Evolutionary conservation across 331 rosid genomes (phyloP).

Genomic region (Acacia concinna): DNA sequence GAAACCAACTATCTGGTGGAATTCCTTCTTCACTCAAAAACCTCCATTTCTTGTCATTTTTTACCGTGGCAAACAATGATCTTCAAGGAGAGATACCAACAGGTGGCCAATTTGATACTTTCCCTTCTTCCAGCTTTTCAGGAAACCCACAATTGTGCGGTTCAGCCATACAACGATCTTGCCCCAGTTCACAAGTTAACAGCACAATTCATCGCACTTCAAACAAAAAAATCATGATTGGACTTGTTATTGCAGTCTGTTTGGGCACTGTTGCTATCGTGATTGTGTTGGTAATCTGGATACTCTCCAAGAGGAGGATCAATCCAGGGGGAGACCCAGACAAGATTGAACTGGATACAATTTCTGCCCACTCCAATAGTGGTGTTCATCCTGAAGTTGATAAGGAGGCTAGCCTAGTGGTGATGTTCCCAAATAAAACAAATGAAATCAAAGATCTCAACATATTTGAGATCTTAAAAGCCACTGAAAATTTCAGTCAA

Average conservation of each 20-base stretch:
- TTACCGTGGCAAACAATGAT: conserved; percentile 75
- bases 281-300: conserved; percentile 60
- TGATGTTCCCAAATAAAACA: conserved; percentile 59
- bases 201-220: conserved; percentile 30
- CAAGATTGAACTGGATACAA: conserved; percentile 58
- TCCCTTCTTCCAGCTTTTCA: conserved; percentile 62
- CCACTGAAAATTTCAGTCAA: conserved; percentile 81
- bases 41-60: conserved; percentile 79
- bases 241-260: conserved; percentile 45
- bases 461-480: conserved; percentile 68
- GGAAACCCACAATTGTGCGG: conserved; percentile 78
- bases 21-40: conserved; percentile 71
- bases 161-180: conserved; percentile 52
- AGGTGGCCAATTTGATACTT: conserved; percentile 84
- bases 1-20: conserved; percentile 68
- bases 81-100: conserved; percentile 77
- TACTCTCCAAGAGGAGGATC: conserved; percentile 73
- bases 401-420: conserved; percentile 67
- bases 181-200: conserved; percentile 39
- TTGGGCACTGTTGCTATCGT: conserved; percentile 51
- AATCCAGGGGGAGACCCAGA: conserved; percentile 67
- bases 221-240: conserved; percentile 49
- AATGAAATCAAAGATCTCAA: conserved; percentile 65
- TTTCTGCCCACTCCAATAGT: conserved; percentile 52
- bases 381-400: conserved; percentile 60